Percentiles rank a stretch among this genome's conserved stretches.
Evolutionary conservation across 345 rosid genomes (phyloP).

Genomic region (Citrus sp.): DNA sequence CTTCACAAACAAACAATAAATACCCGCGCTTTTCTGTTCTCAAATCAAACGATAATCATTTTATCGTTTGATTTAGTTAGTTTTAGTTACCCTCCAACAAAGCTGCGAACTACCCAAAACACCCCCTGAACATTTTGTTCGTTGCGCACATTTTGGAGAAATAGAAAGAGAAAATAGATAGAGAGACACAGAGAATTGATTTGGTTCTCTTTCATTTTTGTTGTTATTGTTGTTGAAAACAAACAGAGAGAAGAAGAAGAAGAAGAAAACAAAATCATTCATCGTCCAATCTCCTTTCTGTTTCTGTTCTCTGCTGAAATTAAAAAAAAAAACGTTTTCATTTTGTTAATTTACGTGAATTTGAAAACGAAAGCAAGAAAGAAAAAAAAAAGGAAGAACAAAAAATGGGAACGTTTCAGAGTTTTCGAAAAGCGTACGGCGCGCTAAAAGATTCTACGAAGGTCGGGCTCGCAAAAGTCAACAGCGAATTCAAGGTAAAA

Average conservation of each 20-base stretch:
- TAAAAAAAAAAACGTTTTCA: not conserved
- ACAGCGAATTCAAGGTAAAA: constrained; percentile 88
- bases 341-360: not conserved
- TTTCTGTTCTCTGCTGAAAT: constrained; percentile 13
- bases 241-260: constrained; percentile 6
- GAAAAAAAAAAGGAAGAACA: not conserved
- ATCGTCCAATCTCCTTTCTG: not conserved
- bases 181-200: not conserved
- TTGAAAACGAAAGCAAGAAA: not conserved
- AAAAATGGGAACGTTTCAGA: constrained; percentile 70
- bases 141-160: constrained; percentile 25
- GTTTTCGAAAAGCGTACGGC: constrained; percentile 91
- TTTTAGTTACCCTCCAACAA: not conserved
- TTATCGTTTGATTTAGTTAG: constrained; percentile 5
- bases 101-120: not conserved
- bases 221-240: not conserved
- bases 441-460: constrained; percentile 94
- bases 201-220: not conserved
- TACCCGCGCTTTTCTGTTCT: constrained; percentile 9
- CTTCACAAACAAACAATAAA: not conserved
- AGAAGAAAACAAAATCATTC: constrained; percentile 4
- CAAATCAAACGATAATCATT: not conserved
- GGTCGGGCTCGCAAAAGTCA: constrained; percentile 99
- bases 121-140: constrained; percentile 17
- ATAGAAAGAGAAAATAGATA: not conserved